Conservation (phyloP, 1,284 basidiomycete genomes). For the Ceratobasidium sp. region DNA sequence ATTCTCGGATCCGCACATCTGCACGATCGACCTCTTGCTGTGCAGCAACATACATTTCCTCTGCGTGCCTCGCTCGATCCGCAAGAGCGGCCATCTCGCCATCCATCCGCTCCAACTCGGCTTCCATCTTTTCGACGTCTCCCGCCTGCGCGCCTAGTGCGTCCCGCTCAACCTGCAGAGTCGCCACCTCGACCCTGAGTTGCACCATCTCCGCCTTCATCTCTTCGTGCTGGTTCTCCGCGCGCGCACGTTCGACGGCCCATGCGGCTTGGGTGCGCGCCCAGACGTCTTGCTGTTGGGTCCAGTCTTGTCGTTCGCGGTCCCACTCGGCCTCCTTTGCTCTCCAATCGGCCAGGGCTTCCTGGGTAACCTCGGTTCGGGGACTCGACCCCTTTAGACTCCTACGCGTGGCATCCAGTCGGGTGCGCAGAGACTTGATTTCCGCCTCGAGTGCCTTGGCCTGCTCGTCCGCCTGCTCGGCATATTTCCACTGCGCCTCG, state of each 20-base stretch:
- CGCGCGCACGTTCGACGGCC: conserved; percentile 6
- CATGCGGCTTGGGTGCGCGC: neutral
- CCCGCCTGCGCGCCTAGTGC: neutral
- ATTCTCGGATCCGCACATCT: neutral
- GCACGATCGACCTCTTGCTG: conserved; percentile 16
- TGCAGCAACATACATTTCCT: conserved; percentile 32
- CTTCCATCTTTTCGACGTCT: conserved; percentile 1
- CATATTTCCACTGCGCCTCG: conserved; percentile 42
- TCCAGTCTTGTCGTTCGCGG: conserved; percentile 27
- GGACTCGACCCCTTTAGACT: conserved; percentile 1
- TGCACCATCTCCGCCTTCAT: neutral
- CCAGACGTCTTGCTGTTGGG: neutral
- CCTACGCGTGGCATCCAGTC: neutral
- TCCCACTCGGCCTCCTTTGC: conserved; percentile 20
- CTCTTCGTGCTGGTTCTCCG: neutral
- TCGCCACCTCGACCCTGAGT: neutral
- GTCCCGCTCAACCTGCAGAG: conserved; percentile 11
- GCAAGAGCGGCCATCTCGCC: conserved; percentile 32
- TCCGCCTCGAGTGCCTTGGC: conserved; percentile 22
- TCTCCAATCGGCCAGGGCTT: neutral
- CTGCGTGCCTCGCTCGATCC: conserved; percentile 37
- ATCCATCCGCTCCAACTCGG: conserved; percentile 25
- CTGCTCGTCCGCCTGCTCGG: conserved; percentile 32
- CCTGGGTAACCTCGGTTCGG: neutral
- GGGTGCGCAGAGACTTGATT: neutral